Base-by-base conservation (phyloP, 1,139 yeast genomes). In the Pichia terricola region DNA sequence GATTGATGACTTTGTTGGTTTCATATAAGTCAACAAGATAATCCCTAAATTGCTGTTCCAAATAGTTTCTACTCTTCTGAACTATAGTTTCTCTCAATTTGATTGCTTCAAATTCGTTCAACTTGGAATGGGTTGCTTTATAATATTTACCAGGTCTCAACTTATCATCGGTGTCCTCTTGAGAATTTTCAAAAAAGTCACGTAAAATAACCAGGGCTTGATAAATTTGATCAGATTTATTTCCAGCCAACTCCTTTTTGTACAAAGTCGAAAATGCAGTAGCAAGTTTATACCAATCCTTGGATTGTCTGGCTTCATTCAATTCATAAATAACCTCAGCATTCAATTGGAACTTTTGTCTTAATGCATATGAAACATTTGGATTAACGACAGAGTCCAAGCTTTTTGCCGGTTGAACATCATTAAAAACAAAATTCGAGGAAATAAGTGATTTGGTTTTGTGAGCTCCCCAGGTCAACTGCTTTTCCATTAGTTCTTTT, bases 11-110 rank as follows among this genome's bases (percentile, higher is more conserved):
- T 31, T 31, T 40, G 11, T 43, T 42, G 50, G 79, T 80, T 35
- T 75, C 71, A 58, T 86, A 87, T 41, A 86, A 72, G 39, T 75
- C 77, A 54, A 85, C 89, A 51, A 88, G 74, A 58, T 81, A 79
- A 40, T 75, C 81, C 57, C 75, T 76, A 61, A 87, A 89, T 62
- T 91, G 96, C 10, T 65, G 61, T 59, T 91, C 95, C 53, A 91
- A 69, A 55, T 75, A 81, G 7, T 60, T 53, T 53, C 74, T 77
- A 28, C 94, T 76, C 46, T 77, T 81, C 10, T 63, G 58, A 6
- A 79, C 73, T 37, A 85, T 72, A 46, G 67, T 66, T 45, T 69
- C 70, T 47, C 76, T 69, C 50, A 80, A 63, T 26, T 58, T 49
- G 26, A 65, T 54, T 0, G 67, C 57, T 25, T 64, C 67, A 43